Evolutionary conservation across 176 grass and related monocot genomes (phyloP), one percentile per base, ranked within the genome.

Genomic region (Neostapfia colusana): DNA sequence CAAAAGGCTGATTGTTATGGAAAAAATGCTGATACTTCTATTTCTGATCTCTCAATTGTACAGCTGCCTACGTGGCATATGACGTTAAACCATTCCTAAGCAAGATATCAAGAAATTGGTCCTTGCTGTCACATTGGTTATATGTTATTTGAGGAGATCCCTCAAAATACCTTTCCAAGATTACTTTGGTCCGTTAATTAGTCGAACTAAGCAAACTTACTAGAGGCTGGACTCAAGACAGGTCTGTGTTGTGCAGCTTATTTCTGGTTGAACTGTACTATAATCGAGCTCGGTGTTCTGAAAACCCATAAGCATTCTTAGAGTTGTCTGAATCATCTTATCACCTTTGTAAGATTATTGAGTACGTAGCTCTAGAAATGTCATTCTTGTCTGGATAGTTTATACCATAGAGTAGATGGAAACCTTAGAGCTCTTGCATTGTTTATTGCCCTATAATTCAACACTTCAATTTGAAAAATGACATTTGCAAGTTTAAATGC

Each of bases 221-320:
- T 75, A 91, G 94, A 81, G 72, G 84, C 5, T 93, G 86, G 91
- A 84, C 83, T 87, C 60, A 85, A 82, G 79, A 88, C 68, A 80
- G 89, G 75, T 91, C 94, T 76, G 79, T 46, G 13, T 42, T 83
- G 36, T 97, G 91, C 68, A 80, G 84, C 75, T 93, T 97, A 89
- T 97, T 93, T 97, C 84, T 97, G 72, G 91, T 86, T 85, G 91
- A 97, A 79, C 35, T 97, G 78, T 97, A 89, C 81, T 89, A 89
- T 86, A 91, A 97, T 82, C 77, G 16, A 55, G 94, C 86, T 79
- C 68, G 85, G 43, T 90, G 81, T 87, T 88, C 82, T 81, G 74
- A 69, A 82, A 88, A 65, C 75, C 86, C 83, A 85, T 82, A 69
- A 72, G 84, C 75, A 81, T 84, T 73, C 51, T 83, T 67, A 49